phyloP scores from a whole-genome alignment of 495 filamentous ascomycete species.

The Pyrenopolyporus hunteri region DNA sequence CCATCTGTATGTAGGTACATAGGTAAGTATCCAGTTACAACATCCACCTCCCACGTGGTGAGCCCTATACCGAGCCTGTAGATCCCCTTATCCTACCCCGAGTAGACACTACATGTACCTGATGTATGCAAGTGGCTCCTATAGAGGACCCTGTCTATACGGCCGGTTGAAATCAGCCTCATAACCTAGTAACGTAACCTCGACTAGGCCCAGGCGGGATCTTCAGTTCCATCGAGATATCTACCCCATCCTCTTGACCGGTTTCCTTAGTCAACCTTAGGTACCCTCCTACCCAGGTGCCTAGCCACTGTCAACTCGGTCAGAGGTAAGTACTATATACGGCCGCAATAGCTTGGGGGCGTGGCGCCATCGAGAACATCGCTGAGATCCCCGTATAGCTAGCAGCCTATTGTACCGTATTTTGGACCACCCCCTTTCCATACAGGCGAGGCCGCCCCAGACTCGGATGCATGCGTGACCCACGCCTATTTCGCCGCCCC shows the following conservation, averaged over 20 bases:
- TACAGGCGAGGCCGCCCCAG: background rate
- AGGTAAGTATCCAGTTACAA: background rate
- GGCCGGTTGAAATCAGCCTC: background rate
- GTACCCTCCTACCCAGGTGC: background rate
- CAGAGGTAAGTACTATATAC: background rate
- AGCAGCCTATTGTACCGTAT: no score
- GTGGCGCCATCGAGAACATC: background rate
- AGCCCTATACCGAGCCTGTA: background rate
- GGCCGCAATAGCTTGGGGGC: background rate
- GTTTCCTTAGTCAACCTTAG: background rate
- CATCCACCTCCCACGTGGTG: slow-evolving; percentile 12
- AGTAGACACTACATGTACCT: background rate
- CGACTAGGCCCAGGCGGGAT: background rate
- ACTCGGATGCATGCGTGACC: background rate
- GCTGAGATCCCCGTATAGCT: no score
- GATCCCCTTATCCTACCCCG: background rate
- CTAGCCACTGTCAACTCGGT: background rate
- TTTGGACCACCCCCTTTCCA: no score
- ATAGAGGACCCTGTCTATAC: no score
- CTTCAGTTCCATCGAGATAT: background rate
- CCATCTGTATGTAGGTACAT: no score
- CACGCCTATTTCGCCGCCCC: slow-evolving; percentile 3
- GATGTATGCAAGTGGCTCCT: no score
- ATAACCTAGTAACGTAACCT: background rate
- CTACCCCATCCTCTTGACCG: background rate